phyloP scores from a whole-genome alignment of 179 eudicot genomes.

The Dionaea muscipula region DNA sequence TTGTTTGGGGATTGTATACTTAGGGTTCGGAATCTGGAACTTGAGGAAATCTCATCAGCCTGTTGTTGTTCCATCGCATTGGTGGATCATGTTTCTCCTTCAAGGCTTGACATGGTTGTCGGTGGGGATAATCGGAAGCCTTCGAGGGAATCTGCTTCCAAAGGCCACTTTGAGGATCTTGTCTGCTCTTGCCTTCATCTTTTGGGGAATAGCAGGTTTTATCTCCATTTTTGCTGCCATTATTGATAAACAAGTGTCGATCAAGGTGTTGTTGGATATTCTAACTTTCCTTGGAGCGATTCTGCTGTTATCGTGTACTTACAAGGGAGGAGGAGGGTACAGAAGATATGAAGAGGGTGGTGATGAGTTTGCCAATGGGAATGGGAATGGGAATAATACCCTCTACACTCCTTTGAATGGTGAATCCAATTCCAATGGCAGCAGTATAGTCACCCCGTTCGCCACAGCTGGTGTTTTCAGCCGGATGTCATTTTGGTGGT shows the following conservation, averaged over 20 bases:
- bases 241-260: constrained; percentile 15
- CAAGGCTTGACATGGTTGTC: constrained; percentile 56
- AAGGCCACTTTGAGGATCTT: constrained; percentile 25
- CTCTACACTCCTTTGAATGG: constrained; percentile 26
- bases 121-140: constrained; percentile 37
- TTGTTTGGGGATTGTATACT: constrained; percentile 37
- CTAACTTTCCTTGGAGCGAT: constrained; percentile 20
- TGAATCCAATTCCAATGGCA: neutral
- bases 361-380: constrained; percentile 11
- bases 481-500: constrained; percentile 32
- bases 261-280: constrained; percentile 18
- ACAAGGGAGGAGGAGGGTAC: constrained; percentile 40
- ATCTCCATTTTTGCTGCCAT: constrained; percentile 26
- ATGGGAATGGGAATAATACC: too few relatives aligned
- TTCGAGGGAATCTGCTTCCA: constrained; percentile 26
- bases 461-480: constrained; percentile 18
- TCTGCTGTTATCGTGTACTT: constrained; percentile 23
- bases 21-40: constrained; percentile 41
- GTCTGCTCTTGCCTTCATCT: constrained; percentile 34
- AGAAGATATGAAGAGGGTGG: constrained; percentile 20
- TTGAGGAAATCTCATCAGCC: constrained; percentile 25
- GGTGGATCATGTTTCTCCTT: constrained; percentile 32
- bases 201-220: constrained; percentile 31
- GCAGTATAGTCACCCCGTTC: constrained; percentile 11
- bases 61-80: constrained; percentile 33